Evolutionary conservation across 2,329 filamentous ascomycete genomes (phyloP), one percentile per base, ranked within the genome.

Genomic region (Paraphoma chrysanthemicola): DNA sequence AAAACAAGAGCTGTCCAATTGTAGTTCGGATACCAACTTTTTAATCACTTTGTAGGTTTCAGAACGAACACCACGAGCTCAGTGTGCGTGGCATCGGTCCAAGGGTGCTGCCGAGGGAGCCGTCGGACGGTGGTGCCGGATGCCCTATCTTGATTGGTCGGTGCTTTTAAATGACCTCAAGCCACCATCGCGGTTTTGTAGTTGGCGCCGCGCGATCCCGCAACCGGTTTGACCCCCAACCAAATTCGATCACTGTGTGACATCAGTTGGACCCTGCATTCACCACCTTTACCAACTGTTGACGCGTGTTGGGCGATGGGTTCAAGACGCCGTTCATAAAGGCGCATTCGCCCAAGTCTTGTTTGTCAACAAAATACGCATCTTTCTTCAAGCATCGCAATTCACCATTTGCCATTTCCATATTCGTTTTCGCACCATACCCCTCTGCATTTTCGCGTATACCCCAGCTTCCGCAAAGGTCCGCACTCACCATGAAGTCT

Each of bases 261-360:
- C 73, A 74, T 74, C 69, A 74, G 70, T 53, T 60, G 63, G 53
- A 51, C 59, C 59, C 62, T 64, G 62, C 58, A 66, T 69, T 61
- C 59, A 62, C 53, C 51, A 44, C 55, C 17, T 42, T 43, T 47
- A 53, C 53, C 44, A 59, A 58, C 54, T 48, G 49, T 59, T 48
- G 46, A 57, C 44, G 54, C 42, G 36, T 44, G 53, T 54, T 48
- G 42, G 44, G 38, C 51, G 33, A 42, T 55, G 30, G 54, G 60
- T 71, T 64, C 69, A 68, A 62, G 54, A 57, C 50, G 52, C 39
- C 28, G 30, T 36, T 36, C 42, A 56, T 56, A 53, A 23, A 23
- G 23, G 23, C 5, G 23, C 23, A 23, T 23, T 23, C 23, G 23
- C 23, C 23, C 23, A 23, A 5, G 23, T 5, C 23, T 23, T 23